Base-by-base conservation (phyloP, 345 rosid species). In the Euphorbia lathyris region DNA sequence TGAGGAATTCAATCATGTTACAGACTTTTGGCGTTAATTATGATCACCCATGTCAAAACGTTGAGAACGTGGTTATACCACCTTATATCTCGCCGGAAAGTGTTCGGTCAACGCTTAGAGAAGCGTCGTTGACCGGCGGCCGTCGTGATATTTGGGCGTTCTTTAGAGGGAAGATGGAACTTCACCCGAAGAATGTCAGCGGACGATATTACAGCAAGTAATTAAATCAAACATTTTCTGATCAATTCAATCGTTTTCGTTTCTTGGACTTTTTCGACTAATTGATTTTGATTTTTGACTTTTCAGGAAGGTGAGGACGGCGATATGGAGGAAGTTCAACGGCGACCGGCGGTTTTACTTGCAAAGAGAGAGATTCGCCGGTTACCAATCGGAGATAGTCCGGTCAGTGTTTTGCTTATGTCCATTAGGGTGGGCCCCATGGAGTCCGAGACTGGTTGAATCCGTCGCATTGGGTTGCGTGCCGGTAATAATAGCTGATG, bases 361-460 rank as follows among this genome's bases (percentile, higher is more conserved):
- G 5, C 84, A 80, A 73, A 83, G 99, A 69, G 87, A 85, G 10
- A 83, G 96, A 65, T 92, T 92, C 58, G 77, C 85, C 78, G 96
- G 96, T 38, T 95, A 86, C 87, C 90, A 83, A 79, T 80, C 90
- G 30, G 99, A 95, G 63, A 92, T 95, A 2, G 84, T 77, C 7
- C 77, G 97, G 42, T 95, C 99, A 0, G 87, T 86, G 20, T 95
- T 95, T 67, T 95, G 99, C 71, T 78, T 95, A 8, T 92, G 97
- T 64, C 99, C 99, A 0, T 81, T 88, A 0, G 99, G 99, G 62
- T 95, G 99, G 99, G 99, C 99, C 68, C 99, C 99, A 0, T 95
- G 99, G 99, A 95, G 97, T 71, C 99, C 99, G 0, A 72, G 99
- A 66, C 83, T 95, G 12, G 97, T 92, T 13, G 99, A 95, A 70